Evolutionary conservation across 106 monocot species (phyloP), one percentile per base, ranked within the genome.

Genomic region (Narthecium ossifragum): DNA sequence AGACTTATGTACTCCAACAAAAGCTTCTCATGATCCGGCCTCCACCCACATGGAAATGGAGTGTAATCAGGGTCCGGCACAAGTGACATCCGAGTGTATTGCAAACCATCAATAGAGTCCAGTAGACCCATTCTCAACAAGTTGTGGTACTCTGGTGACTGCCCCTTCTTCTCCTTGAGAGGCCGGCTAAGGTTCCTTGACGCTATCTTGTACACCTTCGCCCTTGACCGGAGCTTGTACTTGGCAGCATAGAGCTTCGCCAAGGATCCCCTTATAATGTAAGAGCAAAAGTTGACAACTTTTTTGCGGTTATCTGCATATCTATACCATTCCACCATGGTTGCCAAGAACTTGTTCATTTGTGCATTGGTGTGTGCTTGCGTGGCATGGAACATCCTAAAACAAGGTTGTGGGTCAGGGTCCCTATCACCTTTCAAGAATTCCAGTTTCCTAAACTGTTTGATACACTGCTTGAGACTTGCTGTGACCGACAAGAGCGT

Each of bases 161-260:
- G 69, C 45, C 94, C 94, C 57, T 96, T 96, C 83, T 96, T 96
- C 22, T 96, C 90, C 71, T 96, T 90, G 55, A 90, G 61, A 5
- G 94, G 94, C 2, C 94, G 77, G 53, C 89, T 81, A 6, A 96
- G 84, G 47, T 86, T 96, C 65, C 94, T 78, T 5, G 94, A 86
- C 26, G 86, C 94, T 73, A 96, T 96, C 68, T 86, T 96, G 66
- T 93, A 89, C 17, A 93, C 88, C 61, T 94, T 96, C 26, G 94
- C 94, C 56, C 94, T 83, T 1, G 94, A 96, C 20, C 94, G 64
- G 6, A 96, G 77, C 71, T 96, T 96, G 59, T 96, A 96, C 59
- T 96, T 96, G 39, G 94, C 94, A 63, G 94, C 94, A 76, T 96
- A 96, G 1, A 96, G 78, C 71, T 96, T 96, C 2, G 94, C 94